Conservation (phyloP, 1,284 basidiomycete genomes). For the Pisolithus thermaeus region DNA sequence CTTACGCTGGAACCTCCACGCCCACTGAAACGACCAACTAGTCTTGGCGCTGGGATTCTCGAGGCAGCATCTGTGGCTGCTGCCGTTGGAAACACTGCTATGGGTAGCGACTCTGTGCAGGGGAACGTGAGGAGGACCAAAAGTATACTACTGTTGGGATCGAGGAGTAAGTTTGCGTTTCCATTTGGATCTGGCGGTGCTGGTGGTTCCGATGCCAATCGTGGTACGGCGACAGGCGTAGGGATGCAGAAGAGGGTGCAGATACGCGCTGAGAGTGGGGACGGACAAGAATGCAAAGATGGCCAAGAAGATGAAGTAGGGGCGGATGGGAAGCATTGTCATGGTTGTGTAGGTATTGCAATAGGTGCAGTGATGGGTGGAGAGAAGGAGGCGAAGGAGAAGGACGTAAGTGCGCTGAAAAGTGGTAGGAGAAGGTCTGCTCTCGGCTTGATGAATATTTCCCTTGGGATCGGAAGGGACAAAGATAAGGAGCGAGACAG, state of each 20-base stretch:
- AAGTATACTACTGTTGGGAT: slow-evolving; percentile 27
- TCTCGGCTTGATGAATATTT: background rate
- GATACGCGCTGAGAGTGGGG: background rate
- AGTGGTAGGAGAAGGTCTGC: background rate
- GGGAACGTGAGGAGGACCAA: slow-evolving; percentile 17
- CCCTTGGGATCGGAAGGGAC: background rate
- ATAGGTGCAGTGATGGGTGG: background rate
- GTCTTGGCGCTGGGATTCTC: slow-evolving; percentile 21
- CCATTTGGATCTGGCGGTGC: slow-evolving; percentile 12
- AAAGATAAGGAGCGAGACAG: background rate
- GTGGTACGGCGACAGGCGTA: slow-evolving; percentile 19
- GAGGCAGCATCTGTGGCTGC: slow-evolving; percentile 20
- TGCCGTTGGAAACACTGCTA: slow-evolving; percentile 14
- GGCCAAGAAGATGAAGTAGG: background rate
- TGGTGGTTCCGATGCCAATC: slow-evolving; percentile 22
- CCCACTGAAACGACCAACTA: slow-evolving; percentile 19
- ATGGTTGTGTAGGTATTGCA: background rate
- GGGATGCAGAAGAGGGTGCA: slow-evolving; percentile 2
- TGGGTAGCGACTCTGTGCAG: slow-evolving; percentile 11
- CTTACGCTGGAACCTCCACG: background rate
- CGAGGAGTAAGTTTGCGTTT: slow-evolving; percentile 24
- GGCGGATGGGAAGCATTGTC: background rate
- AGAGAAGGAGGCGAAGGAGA: background rate
- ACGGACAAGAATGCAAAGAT: background rate
- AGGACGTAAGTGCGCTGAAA: background rate